Conservation (phyloP, 2,329 filamentous ascomycete species). For the Cytospora piceicola region DNA sequence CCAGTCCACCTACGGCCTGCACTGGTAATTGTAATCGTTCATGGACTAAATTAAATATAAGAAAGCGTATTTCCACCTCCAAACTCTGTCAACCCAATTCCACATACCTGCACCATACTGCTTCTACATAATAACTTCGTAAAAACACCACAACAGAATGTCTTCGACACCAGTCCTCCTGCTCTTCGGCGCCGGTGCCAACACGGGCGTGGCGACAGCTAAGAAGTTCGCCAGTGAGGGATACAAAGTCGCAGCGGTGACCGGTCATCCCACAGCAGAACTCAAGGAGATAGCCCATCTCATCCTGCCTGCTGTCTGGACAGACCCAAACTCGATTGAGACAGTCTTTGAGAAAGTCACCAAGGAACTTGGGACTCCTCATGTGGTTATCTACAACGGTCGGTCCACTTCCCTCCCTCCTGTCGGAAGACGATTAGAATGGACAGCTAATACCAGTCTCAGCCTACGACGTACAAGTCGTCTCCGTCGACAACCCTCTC, state of each 20-base stretch:
- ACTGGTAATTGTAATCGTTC: no score
- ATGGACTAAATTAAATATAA: background rate
- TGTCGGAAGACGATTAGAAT: no score
- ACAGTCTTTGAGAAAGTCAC: conserved; percentile 46
- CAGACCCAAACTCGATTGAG: conserved; percentile 41
- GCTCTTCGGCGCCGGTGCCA: conserved; percentile 49
- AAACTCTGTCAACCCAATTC: no score
- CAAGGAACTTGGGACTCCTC: conserved; percentile 41
- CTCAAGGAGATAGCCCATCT: conserved; percentile 38
- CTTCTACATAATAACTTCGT: background rate
- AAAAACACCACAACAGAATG: conserved; percentile 16
- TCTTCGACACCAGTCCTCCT: conserved; percentile 38
- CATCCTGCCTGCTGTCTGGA: conserved; percentile 43
- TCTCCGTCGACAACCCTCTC: background rate
- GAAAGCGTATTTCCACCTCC: background rate
- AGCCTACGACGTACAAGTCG: conserved; percentile 18
- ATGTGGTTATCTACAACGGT: conserved; percentile 50
- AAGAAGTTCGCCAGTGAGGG: conserved; percentile 45
- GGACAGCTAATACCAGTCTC: background rate
- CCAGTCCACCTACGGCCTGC: no score
- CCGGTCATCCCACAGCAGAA: conserved; percentile 40
- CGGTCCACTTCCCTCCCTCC: background rate
- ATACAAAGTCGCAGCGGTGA: conserved; percentile 47
- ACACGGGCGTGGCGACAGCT: conserved; percentile 44
- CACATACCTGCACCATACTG: background rate